Percentiles rank a stretch among this genome's conserved stretches.
Conservation (phyloP, 78 protist genomes). For the Planoprotostelium fungivorum region DNA sequence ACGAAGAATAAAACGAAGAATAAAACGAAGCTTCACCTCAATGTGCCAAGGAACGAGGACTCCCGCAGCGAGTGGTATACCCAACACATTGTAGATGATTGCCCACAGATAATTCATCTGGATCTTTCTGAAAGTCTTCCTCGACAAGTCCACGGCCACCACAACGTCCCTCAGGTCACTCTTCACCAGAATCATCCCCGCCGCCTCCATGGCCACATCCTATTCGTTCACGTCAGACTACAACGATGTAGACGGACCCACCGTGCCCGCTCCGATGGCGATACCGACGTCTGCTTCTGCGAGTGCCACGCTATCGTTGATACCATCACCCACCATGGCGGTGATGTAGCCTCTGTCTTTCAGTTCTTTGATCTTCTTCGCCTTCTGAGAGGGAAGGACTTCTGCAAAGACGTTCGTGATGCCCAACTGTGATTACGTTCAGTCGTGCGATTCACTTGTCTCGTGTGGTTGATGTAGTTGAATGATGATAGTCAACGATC, state of each 20-base stretch:
- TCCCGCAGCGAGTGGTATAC: conserved; percentile 75
- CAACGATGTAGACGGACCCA: neutral
- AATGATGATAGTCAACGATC: no score
- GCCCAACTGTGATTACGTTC: conserved; percentile 10
- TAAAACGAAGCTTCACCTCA: neutral
- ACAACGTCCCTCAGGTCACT: conserved; percentile 71
- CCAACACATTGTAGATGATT: conserved; percentile 75
- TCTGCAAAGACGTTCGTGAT: conserved; percentile 70
- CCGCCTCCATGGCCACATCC: conserved; percentile 87
- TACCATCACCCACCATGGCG: conserved; percentile 93
- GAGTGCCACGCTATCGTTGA: conserved; percentile 84
- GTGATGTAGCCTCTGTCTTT: conserved; percentile 62
- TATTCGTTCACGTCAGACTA: neutral
- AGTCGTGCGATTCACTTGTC: no score
- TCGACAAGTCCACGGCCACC: conserved; percentile 73
- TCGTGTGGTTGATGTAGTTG: no score
- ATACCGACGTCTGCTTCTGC: conserved; percentile 86
- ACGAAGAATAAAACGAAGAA: neutral
- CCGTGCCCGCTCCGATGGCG: conserved; percentile 89
- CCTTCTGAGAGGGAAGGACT: conserved; percentile 81
- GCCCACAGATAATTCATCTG: conserved; percentile 90
- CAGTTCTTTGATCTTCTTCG: conserved; percentile 56
- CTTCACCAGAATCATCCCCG: conserved; percentile 78
- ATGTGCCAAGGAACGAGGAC: conserved; percentile 39
- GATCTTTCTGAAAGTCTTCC: conserved; percentile 70